phyloP scores from a whole-genome alignment of 768 basidiomycete species.

The Tylopilus rubrobrunneus region DNA sequence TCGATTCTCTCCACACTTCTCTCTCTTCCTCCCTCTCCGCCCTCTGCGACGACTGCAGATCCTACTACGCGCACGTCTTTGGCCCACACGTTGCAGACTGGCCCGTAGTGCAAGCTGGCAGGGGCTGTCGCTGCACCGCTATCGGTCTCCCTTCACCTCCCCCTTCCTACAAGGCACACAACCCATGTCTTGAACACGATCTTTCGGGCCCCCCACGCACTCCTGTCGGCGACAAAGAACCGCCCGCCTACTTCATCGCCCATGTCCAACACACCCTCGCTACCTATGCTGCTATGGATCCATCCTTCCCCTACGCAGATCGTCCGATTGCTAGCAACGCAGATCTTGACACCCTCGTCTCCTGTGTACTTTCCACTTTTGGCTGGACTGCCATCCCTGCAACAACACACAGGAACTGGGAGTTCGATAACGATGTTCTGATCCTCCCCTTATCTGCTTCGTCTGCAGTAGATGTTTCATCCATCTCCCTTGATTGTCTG shows the following conservation, averaged over 20 bases:
- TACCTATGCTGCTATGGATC: conserved; percentile 41
- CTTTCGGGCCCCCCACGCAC: conserved; percentile 28
- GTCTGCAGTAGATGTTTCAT: not conserved
- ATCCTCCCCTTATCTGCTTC: conserved; percentile 16
- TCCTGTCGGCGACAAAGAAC: conserved; percentile 28
- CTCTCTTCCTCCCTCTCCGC: conserved; percentile 28
- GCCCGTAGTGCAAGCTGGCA: conserved; percentile 43
- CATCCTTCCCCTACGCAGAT: conserved; percentile 27
- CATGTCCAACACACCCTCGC: conserved; percentile 47
- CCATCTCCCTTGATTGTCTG: conserved; percentile 16
- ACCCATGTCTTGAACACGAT: conserved; percentile 12
- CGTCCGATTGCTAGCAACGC: conserved; percentile 11
- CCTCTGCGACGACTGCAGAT: conserved; percentile 48
- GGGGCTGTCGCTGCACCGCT: conserved; percentile 44
- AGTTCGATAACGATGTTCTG: conserved; percentile 27
- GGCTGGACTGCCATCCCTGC: conserved; percentile 33
- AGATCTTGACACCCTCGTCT: conserved; percentile 44
- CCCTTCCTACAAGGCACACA: conserved; percentile 9
- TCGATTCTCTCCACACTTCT: conserved; percentile 40
- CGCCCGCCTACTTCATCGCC: conserved; percentile 28
- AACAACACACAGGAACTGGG: conserved; percentile 21
- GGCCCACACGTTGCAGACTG: conserved; percentile 51
- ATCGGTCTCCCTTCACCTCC: conserved; percentile 15
- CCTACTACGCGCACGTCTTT: conserved; percentile 52
- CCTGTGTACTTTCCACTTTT: conserved; percentile 38